Conservation (phyloP, 2,329 filamentous ascomycete species). For the Nothomitra cinnamomea region DNA sequence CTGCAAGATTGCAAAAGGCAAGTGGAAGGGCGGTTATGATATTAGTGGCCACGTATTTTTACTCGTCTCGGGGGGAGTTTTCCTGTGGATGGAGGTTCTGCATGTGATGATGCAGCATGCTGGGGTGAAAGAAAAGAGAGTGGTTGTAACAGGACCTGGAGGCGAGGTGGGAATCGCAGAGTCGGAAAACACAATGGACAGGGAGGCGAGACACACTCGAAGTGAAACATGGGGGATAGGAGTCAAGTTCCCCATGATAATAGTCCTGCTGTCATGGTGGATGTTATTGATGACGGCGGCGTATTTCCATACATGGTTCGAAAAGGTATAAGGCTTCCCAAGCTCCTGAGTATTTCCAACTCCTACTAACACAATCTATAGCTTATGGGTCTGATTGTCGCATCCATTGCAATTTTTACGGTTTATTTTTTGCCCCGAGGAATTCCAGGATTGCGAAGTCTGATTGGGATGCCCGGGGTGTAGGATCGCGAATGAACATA, state of each 20-base stretch:
- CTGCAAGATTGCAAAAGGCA: slow-evolving; percentile 67
- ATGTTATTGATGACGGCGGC: slow-evolving; percentile 98
- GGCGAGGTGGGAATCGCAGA: slow-evolving; percentile 17
- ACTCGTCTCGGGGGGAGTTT: slow-evolving; percentile 66
- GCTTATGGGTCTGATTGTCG: slow-evolving; percentile 33
- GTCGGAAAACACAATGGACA: slow-evolving; percentile 6
- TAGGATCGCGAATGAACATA: slow-evolving; percentile 10
- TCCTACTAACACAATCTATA: slow-evolving; percentile 12
- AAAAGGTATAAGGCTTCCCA: slow-evolving; percentile 50
- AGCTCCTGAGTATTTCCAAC: not conserved
- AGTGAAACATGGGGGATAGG: slow-evolving; percentile 1
- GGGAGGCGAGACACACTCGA: not conserved
- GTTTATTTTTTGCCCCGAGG: slow-evolving; percentile 34
- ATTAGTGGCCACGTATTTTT: slow-evolving; percentile 92
- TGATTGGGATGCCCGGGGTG: slow-evolving; percentile 29
- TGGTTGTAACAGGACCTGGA: slow-evolving; percentile 45
- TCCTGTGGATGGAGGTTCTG: slow-evolving; percentile 68
- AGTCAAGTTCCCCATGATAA: slow-evolving; percentile 27
- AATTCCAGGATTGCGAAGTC: slow-evolving; percentile 24
- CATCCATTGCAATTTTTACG: slow-evolving; percentile 29
- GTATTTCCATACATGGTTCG: slow-evolving; percentile 97
- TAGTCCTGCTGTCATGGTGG: slow-evolving; percentile 66
- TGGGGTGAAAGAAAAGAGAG: slow-evolving; percentile 41
- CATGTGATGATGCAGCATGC: slow-evolving; percentile 33
- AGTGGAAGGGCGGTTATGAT: slow-evolving; percentile 88